A percentile compares a stretch with the other conserved stretches of the same genome.
These are phyloP conservation scores for Aaosphaeria pasadenensis DNA, from an alignment of 2,329 filamentous ascomycete genomes.

Conservation along the genomic window DNA sequence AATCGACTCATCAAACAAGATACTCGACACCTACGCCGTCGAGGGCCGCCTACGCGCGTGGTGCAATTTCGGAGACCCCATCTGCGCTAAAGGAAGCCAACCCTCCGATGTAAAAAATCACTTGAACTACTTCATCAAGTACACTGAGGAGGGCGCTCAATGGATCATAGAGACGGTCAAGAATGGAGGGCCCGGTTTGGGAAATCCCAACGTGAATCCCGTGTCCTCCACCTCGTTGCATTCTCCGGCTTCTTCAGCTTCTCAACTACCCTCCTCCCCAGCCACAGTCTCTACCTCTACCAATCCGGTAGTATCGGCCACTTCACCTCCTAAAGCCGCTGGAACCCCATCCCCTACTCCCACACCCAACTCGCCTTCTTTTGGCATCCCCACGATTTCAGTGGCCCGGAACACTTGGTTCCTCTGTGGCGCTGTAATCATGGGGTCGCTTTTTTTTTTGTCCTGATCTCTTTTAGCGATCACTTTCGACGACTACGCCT, in stretches of 20 bases:
- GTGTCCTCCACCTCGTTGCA: background rate
- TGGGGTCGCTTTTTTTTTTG: background rate
- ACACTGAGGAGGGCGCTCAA: constrained; percentile 5
- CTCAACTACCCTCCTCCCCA: background rate
- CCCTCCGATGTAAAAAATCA: constrained; percentile 56
- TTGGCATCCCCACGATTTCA: too few species aligned
- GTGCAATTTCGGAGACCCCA: constrained; percentile 59
- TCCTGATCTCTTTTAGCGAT: background rate
- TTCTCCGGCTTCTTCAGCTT: background rate
- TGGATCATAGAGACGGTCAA: constrained; percentile 6
- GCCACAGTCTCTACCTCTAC: background rate
- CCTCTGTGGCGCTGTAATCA: background rate
- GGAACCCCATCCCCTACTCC: background rate
- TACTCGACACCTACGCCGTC: constrained; percentile 26
- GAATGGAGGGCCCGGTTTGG: background rate
- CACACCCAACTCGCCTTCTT: background rate
- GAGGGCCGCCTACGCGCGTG: constrained; percentile 57
- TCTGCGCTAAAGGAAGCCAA: constrained; percentile 51
- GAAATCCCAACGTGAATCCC: too few species aligned
- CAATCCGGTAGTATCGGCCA: background rate
- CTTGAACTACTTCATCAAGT: constrained; percentile 50
- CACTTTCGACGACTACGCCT: too few species aligned
- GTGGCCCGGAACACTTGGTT: background rate
- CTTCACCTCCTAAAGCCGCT: background rate
- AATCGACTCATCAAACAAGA: background rate